Conservation (phyloP, 2,329 filamentous ascomycete genomes). For the Colletotrichum salicis region DNA sequence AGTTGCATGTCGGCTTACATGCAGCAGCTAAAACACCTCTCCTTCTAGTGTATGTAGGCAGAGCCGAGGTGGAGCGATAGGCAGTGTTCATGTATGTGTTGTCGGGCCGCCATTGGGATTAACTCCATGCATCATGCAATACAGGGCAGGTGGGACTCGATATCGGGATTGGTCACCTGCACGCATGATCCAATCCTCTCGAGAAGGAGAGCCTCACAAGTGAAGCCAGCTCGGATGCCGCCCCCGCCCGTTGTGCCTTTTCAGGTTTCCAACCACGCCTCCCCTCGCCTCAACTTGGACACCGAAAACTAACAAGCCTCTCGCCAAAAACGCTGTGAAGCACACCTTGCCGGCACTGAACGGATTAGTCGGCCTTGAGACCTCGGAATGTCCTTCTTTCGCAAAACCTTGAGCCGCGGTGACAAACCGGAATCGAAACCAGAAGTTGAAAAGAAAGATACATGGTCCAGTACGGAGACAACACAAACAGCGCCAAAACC, state of each 20-base stretch:
- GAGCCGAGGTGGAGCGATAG: background rate
- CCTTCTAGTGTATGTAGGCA: background rate
- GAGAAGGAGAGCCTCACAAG: background rate
- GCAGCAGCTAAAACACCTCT: background rate
- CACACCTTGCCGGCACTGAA: background rate
- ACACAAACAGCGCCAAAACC: background rate
- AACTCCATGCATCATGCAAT: slow-evolving; percentile 22
- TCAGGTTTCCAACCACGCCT: background rate
- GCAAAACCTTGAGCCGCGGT: background rate
- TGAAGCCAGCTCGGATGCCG: no score
- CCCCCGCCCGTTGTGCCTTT: background rate
- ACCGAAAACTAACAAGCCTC: background rate
- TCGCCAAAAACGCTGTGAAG: slow-evolving; percentile 17
- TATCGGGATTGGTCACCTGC: background rate
- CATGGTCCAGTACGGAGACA: no score
- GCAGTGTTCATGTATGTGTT: slow-evolving; percentile 22
- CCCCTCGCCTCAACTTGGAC: background rate
- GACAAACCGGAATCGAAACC: background rate
- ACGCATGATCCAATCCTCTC: background rate
- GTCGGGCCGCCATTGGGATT: slow-evolving; percentile 4
- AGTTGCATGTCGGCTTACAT: background rate
- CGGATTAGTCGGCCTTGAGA: background rate
- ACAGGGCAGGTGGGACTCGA: background rate
- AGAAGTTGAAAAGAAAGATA: background rate
- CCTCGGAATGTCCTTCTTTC: background rate